These are phyloP conservation scores for Peronospora belbahrii DNA, from an alignment of 352 stramenopile genomes.

Conservation along the genomic window DNA sequence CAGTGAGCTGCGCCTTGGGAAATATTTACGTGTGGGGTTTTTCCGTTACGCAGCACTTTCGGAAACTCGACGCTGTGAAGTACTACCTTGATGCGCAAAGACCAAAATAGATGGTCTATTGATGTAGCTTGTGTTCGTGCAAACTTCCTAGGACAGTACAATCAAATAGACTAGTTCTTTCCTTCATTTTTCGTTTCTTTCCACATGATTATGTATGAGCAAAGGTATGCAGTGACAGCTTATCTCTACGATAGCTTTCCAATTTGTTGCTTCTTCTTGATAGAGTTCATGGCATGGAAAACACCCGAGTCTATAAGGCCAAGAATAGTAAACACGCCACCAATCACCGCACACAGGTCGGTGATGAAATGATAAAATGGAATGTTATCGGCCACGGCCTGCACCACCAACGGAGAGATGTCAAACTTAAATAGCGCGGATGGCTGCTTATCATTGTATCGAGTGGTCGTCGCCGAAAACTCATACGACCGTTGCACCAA, in stretches of 20 bases:
- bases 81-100: conserved; percentile 46
- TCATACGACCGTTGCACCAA: conserved; percentile 64
- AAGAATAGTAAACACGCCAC: conserved; percentile 79
- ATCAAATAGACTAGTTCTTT: conserved; percentile 18
- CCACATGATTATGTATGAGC: conserved; percentile 13
- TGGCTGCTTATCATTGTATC: conserved; percentile 61
- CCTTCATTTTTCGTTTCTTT: conserved; percentile 2
- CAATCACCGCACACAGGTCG: conserved; percentile 73
- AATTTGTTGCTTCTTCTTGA: conserved; percentile 80
- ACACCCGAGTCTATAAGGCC: conserved; percentile 74
- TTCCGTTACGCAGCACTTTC: conserved; percentile 49
- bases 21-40: conserved; percentile 77
- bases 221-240: no score
- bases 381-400: conserved; percentile 52
- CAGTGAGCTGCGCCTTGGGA: conserved; percentile 55
- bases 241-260: conserved; percentile 54
- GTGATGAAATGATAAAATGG: conserved; percentile 85
- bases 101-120: not conserved
- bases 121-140: not conserved
- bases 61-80: conserved; percentile 61
- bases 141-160: conserved; percentile 4
- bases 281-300: conserved; percentile 75
- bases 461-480: conserved; percentile 68
- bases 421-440: conserved; percentile 74
- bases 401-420: conserved; percentile 71